A percentile compares a stretch with the other conserved stretches of the same genome.
Evolutionary conservation across 1,284 basidiomycete genomes (phyloP).

Genomic region (Coniophora puteana): DNA sequence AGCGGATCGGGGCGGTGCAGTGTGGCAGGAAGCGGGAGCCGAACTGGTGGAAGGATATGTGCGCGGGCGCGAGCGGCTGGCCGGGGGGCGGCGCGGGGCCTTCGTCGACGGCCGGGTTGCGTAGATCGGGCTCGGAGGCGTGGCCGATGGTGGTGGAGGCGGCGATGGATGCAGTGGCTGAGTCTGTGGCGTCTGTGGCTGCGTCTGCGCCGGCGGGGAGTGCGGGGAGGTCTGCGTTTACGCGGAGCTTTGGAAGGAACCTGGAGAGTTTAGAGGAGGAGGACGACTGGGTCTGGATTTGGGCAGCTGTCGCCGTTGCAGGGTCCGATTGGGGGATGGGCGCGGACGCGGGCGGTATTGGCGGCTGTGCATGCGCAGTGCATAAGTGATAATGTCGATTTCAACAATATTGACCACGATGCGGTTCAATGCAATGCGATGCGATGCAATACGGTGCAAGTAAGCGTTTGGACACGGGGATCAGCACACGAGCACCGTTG

Average conservation of each 20-base stretch:
- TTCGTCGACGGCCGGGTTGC: constrained; percentile 25
- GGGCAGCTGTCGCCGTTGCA: too few relatives aligned
- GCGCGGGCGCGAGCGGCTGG: constrained; percentile 47
- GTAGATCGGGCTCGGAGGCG: constrained; percentile 17
- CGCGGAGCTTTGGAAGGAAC: too few relatives aligned
- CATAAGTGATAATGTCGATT: background rate
- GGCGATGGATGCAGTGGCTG: constrained; percentile 10
- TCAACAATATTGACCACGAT: background rate
- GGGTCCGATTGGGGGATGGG: too few relatives aligned
- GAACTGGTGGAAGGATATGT: constrained; percentile 67
- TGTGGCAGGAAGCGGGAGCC: constrained; percentile 84
- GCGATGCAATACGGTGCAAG: too few relatives aligned
- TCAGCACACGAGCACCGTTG: background rate
- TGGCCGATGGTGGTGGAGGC: constrained; percentile 6
- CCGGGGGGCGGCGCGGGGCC: constrained; percentile 25
- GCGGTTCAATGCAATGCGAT: too few relatives aligned
- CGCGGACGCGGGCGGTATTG: too few relatives aligned
- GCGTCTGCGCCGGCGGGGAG: constrained; percentile 8
- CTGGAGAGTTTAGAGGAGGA: too few relatives aligned
- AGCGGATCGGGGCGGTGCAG: constrained; percentile 64
- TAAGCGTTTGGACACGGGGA: too few relatives aligned
- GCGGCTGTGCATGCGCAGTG: too few relatives aligned
- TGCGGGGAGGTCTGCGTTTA: constrained; percentile 17
- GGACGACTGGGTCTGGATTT: too few relatives aligned
- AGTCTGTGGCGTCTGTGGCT: constrained; percentile 16